These are phyloP conservation scores for Pseudogymnoascus sp. DNA, from an alignment of 2,329 filamentous ascomycete species.

Conservation along the genomic window DNA sequence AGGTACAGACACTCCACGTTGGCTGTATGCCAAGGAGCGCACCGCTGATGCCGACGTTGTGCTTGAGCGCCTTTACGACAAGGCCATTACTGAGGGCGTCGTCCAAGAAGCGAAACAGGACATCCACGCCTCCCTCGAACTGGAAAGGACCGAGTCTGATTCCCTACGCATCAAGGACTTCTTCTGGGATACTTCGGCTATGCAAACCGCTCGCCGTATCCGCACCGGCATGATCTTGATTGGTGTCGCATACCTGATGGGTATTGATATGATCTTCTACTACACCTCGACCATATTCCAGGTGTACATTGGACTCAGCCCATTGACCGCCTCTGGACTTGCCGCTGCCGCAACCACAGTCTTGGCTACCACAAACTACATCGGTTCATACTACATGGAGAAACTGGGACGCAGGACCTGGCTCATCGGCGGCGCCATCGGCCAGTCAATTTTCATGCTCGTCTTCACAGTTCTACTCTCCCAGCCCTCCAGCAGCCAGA, in stretches of 20 bases:
- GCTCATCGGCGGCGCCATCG: slow-evolving; percentile 23
- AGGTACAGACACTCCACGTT: slow-evolving; percentile 25
- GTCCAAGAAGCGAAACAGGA: slow-evolving; percentile 1
- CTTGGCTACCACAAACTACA: background rate
- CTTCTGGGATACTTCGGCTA: background rate
- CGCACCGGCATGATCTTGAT: slow-evolving; percentile 1
- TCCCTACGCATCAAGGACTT: slow-evolving; percentile 1
- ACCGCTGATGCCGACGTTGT: background rate
- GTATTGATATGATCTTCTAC: slow-evolving; percentile 15
- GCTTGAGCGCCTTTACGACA: background rate
- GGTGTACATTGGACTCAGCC: slow-evolving; percentile 12
- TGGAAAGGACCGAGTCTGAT: background rate
- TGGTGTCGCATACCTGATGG: slow-evolving; percentile 11
- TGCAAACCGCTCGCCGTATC: slow-evolving; percentile 1
- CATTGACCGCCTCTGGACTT: slow-evolving; percentile 11
- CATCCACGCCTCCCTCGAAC: slow-evolving; percentile 3
- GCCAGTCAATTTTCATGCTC: slow-evolving; percentile 26
- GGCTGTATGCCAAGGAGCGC: slow-evolving; percentile 23
- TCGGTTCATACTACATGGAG: slow-evolving; percentile 26
- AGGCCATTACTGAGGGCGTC: background rate
- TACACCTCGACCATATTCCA: slow-evolving; percentile 15
- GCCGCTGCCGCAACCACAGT: background rate
- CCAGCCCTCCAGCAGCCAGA: slow-evolving; percentile 8
- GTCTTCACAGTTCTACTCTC: slow-evolving; percentile 23
- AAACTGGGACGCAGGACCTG: slow-evolving; percentile 26